phyloP scores from a whole-genome alignment of 768 basidiomycete species.

The Rhizopogon vinicolor region DNA sequence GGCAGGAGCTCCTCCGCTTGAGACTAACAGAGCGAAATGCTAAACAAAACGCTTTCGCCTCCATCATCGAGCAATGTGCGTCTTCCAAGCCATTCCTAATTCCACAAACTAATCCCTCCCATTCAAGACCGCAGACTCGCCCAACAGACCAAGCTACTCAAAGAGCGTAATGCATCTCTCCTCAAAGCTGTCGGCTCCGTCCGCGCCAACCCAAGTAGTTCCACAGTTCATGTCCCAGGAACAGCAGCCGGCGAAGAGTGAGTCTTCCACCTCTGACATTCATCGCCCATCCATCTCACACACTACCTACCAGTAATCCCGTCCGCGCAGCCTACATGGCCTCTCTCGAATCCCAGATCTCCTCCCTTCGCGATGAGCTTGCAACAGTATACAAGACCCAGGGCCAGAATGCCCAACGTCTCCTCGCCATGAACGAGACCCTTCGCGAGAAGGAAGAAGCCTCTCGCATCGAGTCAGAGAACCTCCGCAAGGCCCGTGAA shows the following conservation, averaged over 20 bases:
- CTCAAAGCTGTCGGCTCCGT: constrained; percentile 80
- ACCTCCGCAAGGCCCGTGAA: constrained; percentile 69
- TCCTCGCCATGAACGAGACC: constrained; percentile 92
- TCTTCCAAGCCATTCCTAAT: constrained; percentile 2
- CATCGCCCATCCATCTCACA: neutral
- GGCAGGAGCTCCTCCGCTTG: constrained; percentile 79
- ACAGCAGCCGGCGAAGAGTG: constrained; percentile 65
- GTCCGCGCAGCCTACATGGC: constrained; percentile 84
- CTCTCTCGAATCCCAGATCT: constrained; percentile 92
- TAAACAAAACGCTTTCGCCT: constrained; percentile 73
- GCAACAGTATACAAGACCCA: constrained; percentile 96
- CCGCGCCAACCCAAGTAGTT: constrained; percentile 54
- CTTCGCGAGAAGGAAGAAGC: constrained; percentile 91
- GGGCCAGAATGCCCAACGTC: constrained; percentile 90
- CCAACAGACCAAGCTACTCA: constrained; percentile 86
- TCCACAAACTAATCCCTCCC: constrained; percentile 9
- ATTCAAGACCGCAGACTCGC: constrained; percentile 82
- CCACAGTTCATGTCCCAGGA: constrained; percentile 56
- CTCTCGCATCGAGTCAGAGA: constrained; percentile 76
- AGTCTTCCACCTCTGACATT: constrained; percentile 17
- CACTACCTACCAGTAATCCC: constrained; percentile 53
- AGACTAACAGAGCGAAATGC: constrained; percentile 82
- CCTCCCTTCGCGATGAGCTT: constrained; percentile 85
- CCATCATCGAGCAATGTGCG: constrained; percentile 88
- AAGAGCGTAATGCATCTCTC: constrained; percentile 87